Base-by-base conservation (phyloP, 805 yeast species). In the Cyberlindnera nakhonratchasimensis region DNA sequence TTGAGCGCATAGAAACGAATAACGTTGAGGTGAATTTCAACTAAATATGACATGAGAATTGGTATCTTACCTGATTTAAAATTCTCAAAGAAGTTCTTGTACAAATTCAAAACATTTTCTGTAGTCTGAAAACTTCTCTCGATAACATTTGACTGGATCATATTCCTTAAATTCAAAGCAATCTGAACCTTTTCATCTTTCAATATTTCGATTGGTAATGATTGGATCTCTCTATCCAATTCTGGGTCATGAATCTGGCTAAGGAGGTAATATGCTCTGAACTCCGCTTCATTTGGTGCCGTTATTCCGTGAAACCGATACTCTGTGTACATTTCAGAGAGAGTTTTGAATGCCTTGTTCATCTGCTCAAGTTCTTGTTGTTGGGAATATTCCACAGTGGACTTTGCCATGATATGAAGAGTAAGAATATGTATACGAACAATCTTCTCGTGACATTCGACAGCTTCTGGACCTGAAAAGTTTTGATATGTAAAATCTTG, bases 401-500 rank as follows among this genome's bases (percentile, higher is more conserved):
- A 63, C 23, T 82, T 84, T 0, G 96, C 85, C 96, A 93, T 89
- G 1, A 84, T 65, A 63, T 93, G 98, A 29, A 90, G 64, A 1
- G 86, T 81, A 13, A 87, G 58, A 20, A 91, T 71, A 59, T 93
- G 99, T 17, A 90, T 83, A 41, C 99, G 69, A 5, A 89, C 96
- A 52, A 93, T 93, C 39, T 82, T 70, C 62, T 93, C 99, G 55
- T 87, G 86, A 62, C 98, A 93, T 51, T 84, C 91, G 9, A 91
- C 77, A 2, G 97, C 95, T 59, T 93, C 98, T 2, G 90, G 86
- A 0, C 98, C 99, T 31, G 81, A 82, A 54, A 81, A 91, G 60
- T 91, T 91, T 59, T 93, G 99, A 57, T 86, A 90, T 0, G 97
- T 90, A 63, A 93, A 93, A 62, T 93, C 99, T 62, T 93, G 98